Evolutionary conservation across 2,329 filamentous ascomycete species (phyloP).

Genomic region (Davidsoniella eucalypti): DNA sequence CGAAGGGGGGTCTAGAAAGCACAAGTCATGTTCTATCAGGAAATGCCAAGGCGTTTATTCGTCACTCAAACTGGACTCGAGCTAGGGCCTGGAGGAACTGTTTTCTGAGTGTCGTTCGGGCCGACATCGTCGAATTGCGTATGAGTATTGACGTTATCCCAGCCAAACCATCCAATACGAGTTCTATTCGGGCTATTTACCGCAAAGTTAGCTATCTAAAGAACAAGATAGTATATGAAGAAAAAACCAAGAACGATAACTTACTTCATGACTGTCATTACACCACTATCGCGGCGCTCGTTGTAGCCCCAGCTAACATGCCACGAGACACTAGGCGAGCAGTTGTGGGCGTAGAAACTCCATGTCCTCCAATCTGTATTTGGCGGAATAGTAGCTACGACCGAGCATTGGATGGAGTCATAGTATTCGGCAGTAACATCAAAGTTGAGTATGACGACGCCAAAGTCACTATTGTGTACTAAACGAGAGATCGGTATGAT

Average conservation of each 20-base stretch:
- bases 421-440: conserved; percentile 1
- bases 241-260: conserved; percentile 8
- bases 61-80: background rate
- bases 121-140: conserved; percentile 14
- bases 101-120: conserved; percentile 13
- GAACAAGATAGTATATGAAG: background rate
- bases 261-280: conserved; percentile 20
- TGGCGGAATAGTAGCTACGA: conserved; percentile 10
- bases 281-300: conserved; percentile 17
- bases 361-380: conserved; percentile 13
- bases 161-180: conserved; percentile 18
- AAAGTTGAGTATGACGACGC: conserved; percentile 8
- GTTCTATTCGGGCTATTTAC: conserved; percentile 5
- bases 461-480: conserved; percentile 1
- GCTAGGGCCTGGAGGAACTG: background rate
- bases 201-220: background rate
- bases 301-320: conserved; percentile 21
- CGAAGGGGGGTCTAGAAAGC: background rate
- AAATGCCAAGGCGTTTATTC: background rate
- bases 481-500: too few relatives aligned
- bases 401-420: conserved; percentile 13
- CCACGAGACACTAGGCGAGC: conserved; percentile 16
- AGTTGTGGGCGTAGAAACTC: conserved; percentile 17
- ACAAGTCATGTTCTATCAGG: background rate
- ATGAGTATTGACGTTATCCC: conserved; percentile 15